Evolutionary conservation across 2,329 filamentous ascomycete genomes (phyloP).

Genomic region (Penicillium sumatraense): DNA sequence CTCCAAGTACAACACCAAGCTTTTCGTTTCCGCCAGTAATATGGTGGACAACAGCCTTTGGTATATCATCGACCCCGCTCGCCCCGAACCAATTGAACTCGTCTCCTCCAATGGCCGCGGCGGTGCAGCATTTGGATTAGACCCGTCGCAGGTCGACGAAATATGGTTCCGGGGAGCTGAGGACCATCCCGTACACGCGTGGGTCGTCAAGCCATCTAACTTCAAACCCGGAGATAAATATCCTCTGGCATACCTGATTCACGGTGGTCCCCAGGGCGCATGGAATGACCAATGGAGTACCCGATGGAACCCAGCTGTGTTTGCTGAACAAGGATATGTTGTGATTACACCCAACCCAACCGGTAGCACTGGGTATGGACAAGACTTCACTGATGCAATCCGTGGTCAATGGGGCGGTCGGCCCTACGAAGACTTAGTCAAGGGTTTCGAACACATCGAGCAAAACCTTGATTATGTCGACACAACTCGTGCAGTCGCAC

Average conservation of each 20-base stretch:
- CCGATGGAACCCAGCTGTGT: slow-evolving; percentile 60
- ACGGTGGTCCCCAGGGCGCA: slow-evolving; percentile 57
- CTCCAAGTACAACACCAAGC: slow-evolving; percentile 37
- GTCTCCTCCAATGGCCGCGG: slow-evolving; percentile 44
- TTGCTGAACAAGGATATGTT: slow-evolving; percentile 65
- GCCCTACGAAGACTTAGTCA: slow-evolving; percentile 61
- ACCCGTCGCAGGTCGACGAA: slow-evolving; percentile 46
- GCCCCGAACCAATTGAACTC: slow-evolving; percentile 32
- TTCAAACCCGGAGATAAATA: slow-evolving; percentile 54
- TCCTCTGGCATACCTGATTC: slow-evolving; percentile 59
- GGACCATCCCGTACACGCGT: slow-evolving; percentile 49
- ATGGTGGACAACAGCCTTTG: slow-evolving; percentile 52
- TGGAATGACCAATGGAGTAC: slow-evolving; percentile 61
- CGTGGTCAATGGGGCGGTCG: slow-evolving; percentile 58
- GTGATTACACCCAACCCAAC: slow-evolving; percentile 64
- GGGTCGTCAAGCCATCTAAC: slow-evolving; percentile 53
- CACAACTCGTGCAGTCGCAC: slow-evolving; percentile 56
- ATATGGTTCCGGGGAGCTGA: slow-evolving; percentile 53
- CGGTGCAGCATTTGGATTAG: slow-evolving; percentile 48
- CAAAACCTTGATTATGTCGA: slow-evolving; percentile 58
- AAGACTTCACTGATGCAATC: slow-evolving; percentile 58
- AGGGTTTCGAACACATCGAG: slow-evolving; percentile 58
- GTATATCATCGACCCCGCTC: slow-evolving; percentile 44
- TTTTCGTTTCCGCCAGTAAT: slow-evolving; percentile 50
- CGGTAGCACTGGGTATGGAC: slow-evolving; percentile 62